A percentile compares a stretch with the other conserved stretches of the same genome.
These are phyloP conservation scores for Pseudogymnoascus destructans DNA, from an alignment of 2,329 filamentous ascomycete genomes.

Conservation along the genomic window DNA sequence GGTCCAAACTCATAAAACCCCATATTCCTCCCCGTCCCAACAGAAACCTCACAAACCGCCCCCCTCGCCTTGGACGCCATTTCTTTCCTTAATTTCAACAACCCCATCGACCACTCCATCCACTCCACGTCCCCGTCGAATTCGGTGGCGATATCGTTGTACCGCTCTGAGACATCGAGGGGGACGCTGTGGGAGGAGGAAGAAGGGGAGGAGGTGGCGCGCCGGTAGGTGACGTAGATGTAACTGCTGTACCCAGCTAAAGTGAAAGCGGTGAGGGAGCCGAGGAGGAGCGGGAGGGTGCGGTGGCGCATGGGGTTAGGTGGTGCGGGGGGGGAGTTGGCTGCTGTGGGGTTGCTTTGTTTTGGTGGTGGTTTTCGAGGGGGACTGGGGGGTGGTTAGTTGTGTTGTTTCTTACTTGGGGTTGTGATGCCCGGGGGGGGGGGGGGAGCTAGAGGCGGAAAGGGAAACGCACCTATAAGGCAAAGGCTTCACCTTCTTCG, in stretches of 20 bases:
- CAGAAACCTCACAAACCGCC: constrained; percentile 48
- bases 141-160: constrained; percentile 32
- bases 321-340: background rate
- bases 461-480: background rate
- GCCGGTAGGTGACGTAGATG: constrained; percentile 29
- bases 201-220: constrained; percentile 17
- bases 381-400: background rate
- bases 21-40: constrained; percentile 50
- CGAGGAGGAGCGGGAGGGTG: constrained; percentile 19
- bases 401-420: background rate
- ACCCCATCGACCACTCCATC: constrained; percentile 44
- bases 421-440: background rate
- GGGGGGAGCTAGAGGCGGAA: background rate
- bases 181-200: constrained; percentile 17
- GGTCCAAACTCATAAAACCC: constrained; percentile 43
- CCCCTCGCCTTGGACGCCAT: constrained; percentile 38
- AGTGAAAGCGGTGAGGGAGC: constrained; percentile 15
- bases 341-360: background rate
- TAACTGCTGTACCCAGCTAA: constrained; percentile 21
- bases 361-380: background rate
- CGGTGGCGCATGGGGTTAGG: constrained; percentile 20
- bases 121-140: constrained; percentile 47
- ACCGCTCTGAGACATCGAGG: constrained; percentile 23
- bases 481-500: background rate
- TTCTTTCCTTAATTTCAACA: constrained; percentile 36